Base-by-base conservation (phyloP, 2,329 filamentous ascomycete genomes). In the Cytospora piceicola region DNA sequence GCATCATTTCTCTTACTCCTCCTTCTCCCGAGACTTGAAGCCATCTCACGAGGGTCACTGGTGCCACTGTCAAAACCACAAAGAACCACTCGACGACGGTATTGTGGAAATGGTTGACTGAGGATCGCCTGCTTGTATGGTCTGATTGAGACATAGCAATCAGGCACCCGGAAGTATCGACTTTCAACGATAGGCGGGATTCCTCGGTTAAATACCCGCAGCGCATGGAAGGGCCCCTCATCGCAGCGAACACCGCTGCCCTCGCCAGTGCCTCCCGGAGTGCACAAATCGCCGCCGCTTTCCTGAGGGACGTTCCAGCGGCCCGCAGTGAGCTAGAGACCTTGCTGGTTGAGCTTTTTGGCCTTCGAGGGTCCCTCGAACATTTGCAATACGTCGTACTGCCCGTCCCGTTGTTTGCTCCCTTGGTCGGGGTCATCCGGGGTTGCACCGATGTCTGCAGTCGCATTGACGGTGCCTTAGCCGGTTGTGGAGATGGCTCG, bases 221-320 rank as follows among this genome's bases (percentile, higher is more conserved):
- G 39, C 49, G 54, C 34, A 67, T 67, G 65, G 65, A 67, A 39
- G 65, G 65, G 3, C 32, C 46, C 22, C 46, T 68, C 27, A n/a
- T 51, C 34, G 66, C 66, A 34, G 63, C 61, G 60, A 68, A 58
- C 42, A 51, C 57, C 32, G 64, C 67, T 54, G 64, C 67, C 52
- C 67, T 67, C 58, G 60, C 46, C 14, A 57, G 39, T 22, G 61
- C 58, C 34, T 61, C 54, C 49, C 61, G 42, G 61, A 58, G 64
- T 29, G 54, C 32, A 34, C 36, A 63, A 42, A n/a, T 52, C 39
- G 58, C 55, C 51, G 62, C 46, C 34, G 57, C 30, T 34, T 68
- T 68, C 39, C 27, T 64, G 17, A 30, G 36, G 27, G 64, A 67
- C 42, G 67, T 68, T n/a, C 60, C 67, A 9, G 46, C 61, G 15